Evolutionary conservation across 257 asterid species (phyloP), one percentile per base, ranked within the genome.

Genomic region (Plantago ovata): DNA sequence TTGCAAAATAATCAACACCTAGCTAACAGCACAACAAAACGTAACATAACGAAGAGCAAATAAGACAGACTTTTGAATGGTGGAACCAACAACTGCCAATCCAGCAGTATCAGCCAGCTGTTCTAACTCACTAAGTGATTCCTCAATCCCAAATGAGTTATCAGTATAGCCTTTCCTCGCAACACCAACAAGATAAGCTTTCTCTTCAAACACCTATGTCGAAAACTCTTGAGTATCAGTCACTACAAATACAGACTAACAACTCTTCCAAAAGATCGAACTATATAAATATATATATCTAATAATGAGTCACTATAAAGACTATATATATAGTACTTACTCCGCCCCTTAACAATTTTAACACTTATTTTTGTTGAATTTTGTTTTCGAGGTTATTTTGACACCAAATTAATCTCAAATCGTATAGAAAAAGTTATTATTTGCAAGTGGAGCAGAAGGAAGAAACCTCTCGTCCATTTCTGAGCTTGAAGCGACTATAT

Each of bases 41-140:
- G n/a, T n/a, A n/a, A 50, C 38, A 62, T 38, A 32, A 56, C 9
- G 56, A n/a, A 32, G 13, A 53, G 55, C 65, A 62, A 28, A 69
- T n/a, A 21, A 21, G 14, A 67, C 94, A 70, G 68, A 88, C 98
- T 82, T 93, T 66, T 93, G 97, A 76, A 75, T 69, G 23, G 97
- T 93, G 52, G 98, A 88, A 68, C 87, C 98, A 74, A 84, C 95
- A 74, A 88, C 91, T 46, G 36, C 63, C 46, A 93, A 78, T 58
- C 98, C 98, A 72, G 98, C 98, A 20, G 97, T 93, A 41, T 93
- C 98, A 68, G 98, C 98, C 45, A 93, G 82, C 80, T 93, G 98
- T 49, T 80, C 83, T 63, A 93, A 79, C 78, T 93, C 98, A 45
- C 69, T 74, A 18, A 93, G 94, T 19, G 98, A 93, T 16, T 93